These are phyloP conservation scores for Holtermannia corniformis DNA, from an alignment of 768 basidiomycete genomes.

Conservation along the genomic window DNA sequence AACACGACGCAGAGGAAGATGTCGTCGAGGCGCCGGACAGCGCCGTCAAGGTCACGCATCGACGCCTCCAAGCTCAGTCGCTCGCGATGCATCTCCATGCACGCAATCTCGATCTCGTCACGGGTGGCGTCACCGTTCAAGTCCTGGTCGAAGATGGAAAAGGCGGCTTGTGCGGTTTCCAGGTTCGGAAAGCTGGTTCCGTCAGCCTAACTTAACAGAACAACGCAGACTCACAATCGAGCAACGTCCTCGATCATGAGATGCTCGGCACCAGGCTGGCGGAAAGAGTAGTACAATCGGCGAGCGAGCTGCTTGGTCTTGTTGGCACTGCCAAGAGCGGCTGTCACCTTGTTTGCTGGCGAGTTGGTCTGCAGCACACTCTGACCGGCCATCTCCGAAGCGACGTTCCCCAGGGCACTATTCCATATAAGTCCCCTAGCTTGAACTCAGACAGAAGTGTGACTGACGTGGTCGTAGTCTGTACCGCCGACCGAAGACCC, in stretches of 20 bases:
- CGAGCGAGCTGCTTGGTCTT: conserved; percentile 71
- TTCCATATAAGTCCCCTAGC: not conserved
- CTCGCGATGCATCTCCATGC: conserved; percentile 72
- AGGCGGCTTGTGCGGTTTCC: conserved; percentile 51
- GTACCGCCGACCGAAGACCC: conserved; percentile 62
- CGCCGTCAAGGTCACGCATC: conserved; percentile 82
- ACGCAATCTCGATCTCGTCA: conserved; percentile 53
- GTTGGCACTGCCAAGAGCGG: conserved; percentile 66
- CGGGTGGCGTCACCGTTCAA: conserved; percentile 46
- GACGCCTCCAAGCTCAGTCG: conserved; percentile 72
- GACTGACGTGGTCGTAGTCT: conserved; percentile 61
- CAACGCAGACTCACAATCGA: conserved; percentile 44
- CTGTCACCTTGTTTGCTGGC: conserved; percentile 67
- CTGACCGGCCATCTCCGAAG: conserved; percentile 54
- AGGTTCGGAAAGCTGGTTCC: conserved; percentile 49
- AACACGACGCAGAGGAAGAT: conserved; percentile 71
- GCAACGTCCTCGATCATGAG: conserved; percentile 61
- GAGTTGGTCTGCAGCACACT: conserved; percentile 77
- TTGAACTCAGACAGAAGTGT: conserved; percentile 3
- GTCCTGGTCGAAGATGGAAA: conserved; percentile 45
- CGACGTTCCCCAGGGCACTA: conserved; percentile 53
- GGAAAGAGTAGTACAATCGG: conserved; percentile 77
- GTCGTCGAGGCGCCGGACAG: conserved; percentile 69
- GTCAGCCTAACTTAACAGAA: not conserved
- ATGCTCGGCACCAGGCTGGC: conserved; percentile 52